phyloP scores from a whole-genome alignment of 2,329 filamentous ascomycete species.

The Berkeleyomyces basicola region DNA sequence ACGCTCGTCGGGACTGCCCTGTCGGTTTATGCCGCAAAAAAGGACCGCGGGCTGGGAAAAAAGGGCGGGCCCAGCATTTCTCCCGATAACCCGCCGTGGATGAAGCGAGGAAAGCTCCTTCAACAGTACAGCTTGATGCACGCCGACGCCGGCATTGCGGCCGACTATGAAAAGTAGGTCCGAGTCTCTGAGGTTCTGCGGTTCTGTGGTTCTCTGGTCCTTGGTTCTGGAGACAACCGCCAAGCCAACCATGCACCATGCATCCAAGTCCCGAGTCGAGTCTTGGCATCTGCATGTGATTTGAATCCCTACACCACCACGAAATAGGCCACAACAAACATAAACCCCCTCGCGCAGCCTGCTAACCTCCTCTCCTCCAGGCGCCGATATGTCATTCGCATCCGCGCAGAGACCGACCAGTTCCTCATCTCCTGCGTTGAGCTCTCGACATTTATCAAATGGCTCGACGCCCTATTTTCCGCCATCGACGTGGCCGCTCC shows the following conservation, averaged over 20 bases:
- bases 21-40: slow-evolving; percentile 46
- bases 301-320: not conserved
- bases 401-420: slow-evolving; percentile 58
- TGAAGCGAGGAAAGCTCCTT: slow-evolving; percentile 39
- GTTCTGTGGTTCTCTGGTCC: not conserved
- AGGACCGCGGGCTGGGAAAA: slow-evolving; percentile 34
- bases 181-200: not conserved
- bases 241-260: not conserved
- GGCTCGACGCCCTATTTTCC: slow-evolving; percentile 54
- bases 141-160: slow-evolving; percentile 57
- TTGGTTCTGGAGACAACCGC: not conserved
- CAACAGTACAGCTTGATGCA: slow-evolving; percentile 57
- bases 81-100: slow-evolving; percentile 34
- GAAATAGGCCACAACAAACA: not conserved
- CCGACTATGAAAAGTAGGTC: slow-evolving; percentile 52
- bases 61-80: slow-evolving; percentile 32
- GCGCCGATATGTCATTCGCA: slow-evolving; percentile 49
- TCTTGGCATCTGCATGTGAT: not conserved
- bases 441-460: slow-evolving; percentile 47
- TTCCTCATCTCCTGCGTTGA: slow-evolving; percentile 51
- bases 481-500: slow-evolving; percentile 55
- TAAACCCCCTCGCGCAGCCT: not conserved
- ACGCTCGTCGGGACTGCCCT: slow-evolving; percentile 52
- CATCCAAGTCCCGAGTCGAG: not conserved
- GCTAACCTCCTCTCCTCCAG: slow-evolving; percentile 19